A percentile compares a stretch with the other conserved stretches of the same genome.
phyloP scores from a whole-genome alignment of 169 alveolate species.

The Theileria annulata region DNA sequence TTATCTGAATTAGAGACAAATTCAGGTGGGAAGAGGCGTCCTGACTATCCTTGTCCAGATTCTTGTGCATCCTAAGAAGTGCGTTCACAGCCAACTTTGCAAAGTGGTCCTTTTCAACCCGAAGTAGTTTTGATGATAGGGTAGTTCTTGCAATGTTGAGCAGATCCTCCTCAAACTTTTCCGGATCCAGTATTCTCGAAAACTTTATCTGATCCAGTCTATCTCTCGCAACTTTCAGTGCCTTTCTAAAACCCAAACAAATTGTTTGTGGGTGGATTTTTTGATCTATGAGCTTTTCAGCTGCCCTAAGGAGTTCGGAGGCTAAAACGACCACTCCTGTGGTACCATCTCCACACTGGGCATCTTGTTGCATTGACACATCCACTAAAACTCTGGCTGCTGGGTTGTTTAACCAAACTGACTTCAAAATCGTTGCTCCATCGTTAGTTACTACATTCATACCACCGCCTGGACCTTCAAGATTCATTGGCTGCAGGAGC shows the following conservation, averaged over 20 bases:
- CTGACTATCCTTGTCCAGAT: slow-evolving; percentile 40
- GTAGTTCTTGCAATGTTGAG: slow-evolving; percentile 97
- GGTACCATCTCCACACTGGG: slow-evolving; percentile 93
- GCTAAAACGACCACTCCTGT: slow-evolving; percentile 99
- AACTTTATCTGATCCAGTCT: slow-evolving; percentile 84
- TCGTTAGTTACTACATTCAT: slow-evolving; percentile 96
- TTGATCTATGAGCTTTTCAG: slow-evolving; percentile 94
- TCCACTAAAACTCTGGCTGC: slow-evolving; percentile 98
- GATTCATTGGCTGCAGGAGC: slow-evolving; percentile 90
- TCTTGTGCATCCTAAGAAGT: slow-evolving; percentile 90
- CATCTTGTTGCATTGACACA: slow-evolving; percentile 89
- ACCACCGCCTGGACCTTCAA: slow-evolving; percentile 84
- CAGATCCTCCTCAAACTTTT: slow-evolving; percentile 87
- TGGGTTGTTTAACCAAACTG: slow-evolving; percentile 98
- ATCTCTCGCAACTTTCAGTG: slow-evolving; percentile 89
- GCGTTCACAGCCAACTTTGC: slow-evolving; percentile 97
- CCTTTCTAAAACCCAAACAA: slow-evolving; percentile 86
- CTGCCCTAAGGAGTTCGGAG: slow-evolving; percentile 97
- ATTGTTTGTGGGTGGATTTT: slow-evolving; percentile 97
- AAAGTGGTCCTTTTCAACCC: slow-evolving; percentile 93
- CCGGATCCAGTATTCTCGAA: slow-evolving; percentile 81
- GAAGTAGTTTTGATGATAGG: slow-evolving; percentile 94
- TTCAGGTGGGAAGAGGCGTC: slow-evolving; percentile 75
- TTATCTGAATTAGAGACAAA: slow-evolving; percentile 89
- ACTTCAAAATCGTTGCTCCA: slow-evolving; percentile 98